A percentile compares a stretch with the other conserved stretches of the same genome.
Evolutionary conservation across 2,329 filamentous ascomycete genomes (phyloP).

Genomic region (Alternaria arborescens): DNA sequence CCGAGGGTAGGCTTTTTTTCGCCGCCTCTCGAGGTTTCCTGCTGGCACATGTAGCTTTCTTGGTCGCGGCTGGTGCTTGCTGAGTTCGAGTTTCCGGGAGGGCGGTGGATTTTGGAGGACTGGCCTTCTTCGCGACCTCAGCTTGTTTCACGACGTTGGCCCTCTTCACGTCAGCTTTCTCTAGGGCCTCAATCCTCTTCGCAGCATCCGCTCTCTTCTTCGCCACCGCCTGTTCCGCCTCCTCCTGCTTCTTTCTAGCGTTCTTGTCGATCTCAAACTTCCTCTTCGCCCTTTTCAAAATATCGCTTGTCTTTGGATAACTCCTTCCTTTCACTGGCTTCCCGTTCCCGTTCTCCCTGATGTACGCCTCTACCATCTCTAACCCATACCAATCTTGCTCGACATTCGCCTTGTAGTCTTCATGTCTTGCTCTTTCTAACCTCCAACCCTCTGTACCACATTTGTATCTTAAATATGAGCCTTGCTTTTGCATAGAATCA

Average conservation of each 20-base stretch:
- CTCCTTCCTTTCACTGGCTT: not conserved
- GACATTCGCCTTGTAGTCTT: not conserved
- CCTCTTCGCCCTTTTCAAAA: not conserved
- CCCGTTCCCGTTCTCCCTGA: conserved; percentile 2
- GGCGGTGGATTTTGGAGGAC: not conserved
- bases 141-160: not conserved
- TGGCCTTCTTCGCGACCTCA: not conserved
- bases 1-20: too few species aligned
- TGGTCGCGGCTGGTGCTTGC: too few species aligned
- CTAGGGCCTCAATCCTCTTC: not conserved
- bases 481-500: not conserved
- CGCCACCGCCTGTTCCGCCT: too few species aligned
- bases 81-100: too few species aligned
- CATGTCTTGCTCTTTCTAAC: not conserved
- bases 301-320: not conserved
- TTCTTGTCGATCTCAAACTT: too few species aligned
- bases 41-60: too few species aligned
- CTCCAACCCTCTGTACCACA: not conserved
- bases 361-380: conserved; percentile 4
- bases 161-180: not conserved
- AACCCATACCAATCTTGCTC: conserved; percentile 11
- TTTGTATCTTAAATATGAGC: not conserved
- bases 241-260: too few species aligned
- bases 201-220: too few species aligned
- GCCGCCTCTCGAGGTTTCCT: too few species aligned